A percentile compares a stretch with the other conserved stretches of the same genome.
Conservation (phyloP, 768 basidiomycete species). For the Pulveroboletus ravenelii region DNA sequence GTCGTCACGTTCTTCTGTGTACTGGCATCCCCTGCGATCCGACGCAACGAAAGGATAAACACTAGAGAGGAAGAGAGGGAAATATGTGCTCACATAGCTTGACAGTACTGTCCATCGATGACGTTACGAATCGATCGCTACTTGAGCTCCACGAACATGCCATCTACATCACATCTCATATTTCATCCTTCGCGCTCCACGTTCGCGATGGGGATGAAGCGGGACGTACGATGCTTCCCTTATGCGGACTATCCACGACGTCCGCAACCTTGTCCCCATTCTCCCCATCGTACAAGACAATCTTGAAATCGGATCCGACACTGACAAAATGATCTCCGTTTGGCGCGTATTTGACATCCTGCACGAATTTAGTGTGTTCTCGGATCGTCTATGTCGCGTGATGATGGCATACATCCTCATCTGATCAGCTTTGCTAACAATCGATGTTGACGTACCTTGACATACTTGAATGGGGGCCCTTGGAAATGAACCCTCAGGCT, state of each 20-base stretch:
- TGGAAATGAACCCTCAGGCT: neutral
- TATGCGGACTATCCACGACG: slow-evolving; percentile 63
- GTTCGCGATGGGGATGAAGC: neutral
- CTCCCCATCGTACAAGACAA: slow-evolving; percentile 89
- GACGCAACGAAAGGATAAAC: neutral
- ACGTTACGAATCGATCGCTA: slow-evolving; percentile 69
- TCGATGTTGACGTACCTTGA: slow-evolving; percentile 48
- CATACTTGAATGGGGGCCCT: slow-evolving; percentile 87
- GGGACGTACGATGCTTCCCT: slow-evolving; percentile 65
- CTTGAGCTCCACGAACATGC: slow-evolving; percentile 79
- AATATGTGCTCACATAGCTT: slow-evolving; percentile 59
- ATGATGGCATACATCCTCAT: neutral
- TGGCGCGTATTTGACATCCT: slow-evolving; percentile 80
- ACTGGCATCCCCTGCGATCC: slow-evolving; percentile 69
- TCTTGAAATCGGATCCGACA: slow-evolving; percentile 82
- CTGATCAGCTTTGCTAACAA: neutral
- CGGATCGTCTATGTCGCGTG: slow-evolving; percentile 58
- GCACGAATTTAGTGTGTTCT: slow-evolving; percentile 88
- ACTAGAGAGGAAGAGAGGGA: neutral
- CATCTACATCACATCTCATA: slow-evolving; percentile 38
- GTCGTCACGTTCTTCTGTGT: slow-evolving; percentile 59
- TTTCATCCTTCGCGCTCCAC: neutral
- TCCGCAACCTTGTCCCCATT: slow-evolving; percentile 75
- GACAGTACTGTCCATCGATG: slow-evolving; percentile 82
- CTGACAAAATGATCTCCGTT: slow-evolving; percentile 83